Base-by-base conservation (phyloP, 2,329 filamentous ascomycete genomes). In the Cylindrodendrum hubeiense region DNA sequence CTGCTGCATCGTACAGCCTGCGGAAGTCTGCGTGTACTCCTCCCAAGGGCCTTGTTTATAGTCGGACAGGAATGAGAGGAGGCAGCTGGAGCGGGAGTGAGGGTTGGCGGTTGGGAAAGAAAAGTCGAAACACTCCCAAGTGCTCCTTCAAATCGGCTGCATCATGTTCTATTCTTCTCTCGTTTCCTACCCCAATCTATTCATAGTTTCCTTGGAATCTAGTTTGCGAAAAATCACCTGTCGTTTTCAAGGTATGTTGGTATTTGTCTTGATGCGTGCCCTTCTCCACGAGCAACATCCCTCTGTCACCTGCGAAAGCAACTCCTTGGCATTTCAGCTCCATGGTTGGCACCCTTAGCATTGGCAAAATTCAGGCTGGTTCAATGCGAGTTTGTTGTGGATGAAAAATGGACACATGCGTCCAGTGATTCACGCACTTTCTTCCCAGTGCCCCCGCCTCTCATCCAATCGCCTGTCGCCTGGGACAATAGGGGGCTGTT, bases 1-100 rank as follows among this genome's bases (percentile, higher is more conserved):
- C 44, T 47, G 53, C 46, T 53, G 63, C 50, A 62, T 63, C 55
- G 57, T 64, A 60, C 44, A 65, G 58, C 41, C 26, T 57, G 62
- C 54, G 33, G 57, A 50, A 34, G 28, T 58, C 47, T 50, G 47
- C 47, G 9, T 22, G 46, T n/a, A n/a, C 21, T 39, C 30, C 19
- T 15, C 21, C 33, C 33, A 37, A 33, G 19, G 33, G 19, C 7
- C 28, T 34, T 26, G 33, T 33, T 22, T 50, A 44, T 26, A 33
- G 43, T 8, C 10, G 44, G 3, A 7, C n/a, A 22, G 24, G 33
- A 17, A 7, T 17, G n/a, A 26, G 41, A 33, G 15, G 28, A 6
- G n/a, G 37, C 37, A 39, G n/a, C 15, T 39, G 28, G n/a, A n/a
- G 21, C 13, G 44, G 37, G 15, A 51, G 33, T 8, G 19, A n/a